Percentiles rank a stretch among this genome's conserved stretches.
Conservation (phyloP, 2,329 filamentous ascomycete species). For the Neobulgaria alba region DNA sequence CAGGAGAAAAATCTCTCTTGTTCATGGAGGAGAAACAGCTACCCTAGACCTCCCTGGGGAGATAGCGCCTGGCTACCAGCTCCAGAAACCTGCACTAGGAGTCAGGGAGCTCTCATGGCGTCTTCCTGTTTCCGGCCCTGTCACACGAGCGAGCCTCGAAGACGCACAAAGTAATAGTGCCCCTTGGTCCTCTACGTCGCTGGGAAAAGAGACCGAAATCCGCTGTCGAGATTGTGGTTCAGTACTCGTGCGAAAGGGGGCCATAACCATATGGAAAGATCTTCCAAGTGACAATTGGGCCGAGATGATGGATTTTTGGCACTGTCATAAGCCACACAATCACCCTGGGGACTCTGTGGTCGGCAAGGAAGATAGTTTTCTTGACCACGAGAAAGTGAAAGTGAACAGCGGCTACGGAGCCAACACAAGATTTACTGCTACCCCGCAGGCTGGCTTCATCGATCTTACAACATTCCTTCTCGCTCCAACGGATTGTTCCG, state of each 20-base stretch:
- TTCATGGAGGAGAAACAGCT: slow-evolving; percentile 37
- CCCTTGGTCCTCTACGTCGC: slow-evolving; percentile 45
- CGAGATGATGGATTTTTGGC: slow-evolving; percentile 99
- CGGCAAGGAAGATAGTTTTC: slow-evolving; percentile 35
- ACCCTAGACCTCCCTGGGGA: slow-evolving; percentile 33
- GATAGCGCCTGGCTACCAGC: slow-evolving; percentile 13
- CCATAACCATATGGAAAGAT: slow-evolving; percentile 68
- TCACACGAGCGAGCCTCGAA: slow-evolving; percentile 9
- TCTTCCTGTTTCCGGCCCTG: slow-evolving; percentile 33
- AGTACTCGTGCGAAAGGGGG: slow-evolving; percentile 32
- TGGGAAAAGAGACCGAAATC: slow-evolving; percentile 30
- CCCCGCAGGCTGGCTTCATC: slow-evolving; percentile 63
- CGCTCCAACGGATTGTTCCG: slow-evolving; percentile 53
- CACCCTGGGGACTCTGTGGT: slow-evolving; percentile 24
- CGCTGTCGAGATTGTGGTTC: slow-evolving; percentile 36
- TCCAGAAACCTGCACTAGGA: slow-evolving; percentile 20
- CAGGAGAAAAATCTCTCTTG: slow-evolving; percentile 38
- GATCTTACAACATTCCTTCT: slow-evolving; percentile 74
- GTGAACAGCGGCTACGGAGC: slow-evolving; percentile 75
- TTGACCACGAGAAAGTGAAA: slow-evolving; percentile 32
- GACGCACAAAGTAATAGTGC: slow-evolving; percentile 16
- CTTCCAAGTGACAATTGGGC: slow-evolving; percentile 96
- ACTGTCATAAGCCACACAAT: slow-evolving; percentile 82
- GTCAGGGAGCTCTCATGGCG: slow-evolving; percentile 42
- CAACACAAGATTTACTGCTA: slow-evolving; percentile 61